A percentile compares a stretch with the other conserved stretches of the same genome.
phyloP scores from a whole-genome alignment of 805 yeast species.

The Tetrapisispora fleetii region DNA sequence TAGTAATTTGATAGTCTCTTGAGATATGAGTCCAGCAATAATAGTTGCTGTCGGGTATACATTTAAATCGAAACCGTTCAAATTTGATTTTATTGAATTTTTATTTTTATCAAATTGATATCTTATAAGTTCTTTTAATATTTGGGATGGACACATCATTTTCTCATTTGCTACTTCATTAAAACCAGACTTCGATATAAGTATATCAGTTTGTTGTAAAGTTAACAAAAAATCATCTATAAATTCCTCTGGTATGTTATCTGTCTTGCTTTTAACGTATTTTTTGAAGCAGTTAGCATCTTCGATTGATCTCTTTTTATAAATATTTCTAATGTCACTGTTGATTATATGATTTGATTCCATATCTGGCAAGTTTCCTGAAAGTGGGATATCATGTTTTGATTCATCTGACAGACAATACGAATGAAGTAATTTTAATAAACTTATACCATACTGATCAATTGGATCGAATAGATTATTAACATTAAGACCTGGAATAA shows the following conservation, averaged over 20 bases:
- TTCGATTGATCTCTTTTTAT: slow-evolving; percentile 40
- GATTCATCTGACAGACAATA: background rate
- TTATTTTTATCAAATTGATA: slow-evolving; percentile 30
- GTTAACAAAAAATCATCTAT: slow-evolving; percentile 2
- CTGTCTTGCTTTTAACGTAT: slow-evolving; percentile 4
- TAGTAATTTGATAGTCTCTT: slow-evolving; percentile 66
- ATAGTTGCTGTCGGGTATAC: slow-evolving; percentile 19
- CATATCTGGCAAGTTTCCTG: slow-evolving; percentile 83
- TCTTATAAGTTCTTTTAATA: background rate
- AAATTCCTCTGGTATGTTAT: background rate
- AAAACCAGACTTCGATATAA: slow-evolving; percentile 25
- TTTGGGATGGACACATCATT: background rate
- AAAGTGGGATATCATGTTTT: slow-evolving; percentile 7
- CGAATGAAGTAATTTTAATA: background rate
- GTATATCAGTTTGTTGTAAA: slow-evolving; percentile 30
- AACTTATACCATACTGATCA: background rate
- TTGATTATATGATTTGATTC: slow-evolving; percentile 61
- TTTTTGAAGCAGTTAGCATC: slow-evolving; percentile 39
- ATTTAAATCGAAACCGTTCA: background rate
- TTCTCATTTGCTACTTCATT: background rate
- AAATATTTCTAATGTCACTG: slow-evolving; percentile 47
- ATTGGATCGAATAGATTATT: background rate
- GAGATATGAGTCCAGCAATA: slow-evolving; percentile 79
- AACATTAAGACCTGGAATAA: background rate
- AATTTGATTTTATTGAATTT: slow-evolving; percentile 28